Base-by-base conservation (phyloP, 2,329 filamentous ascomycete species). In the Colletotrichum echinochloae region DNA sequence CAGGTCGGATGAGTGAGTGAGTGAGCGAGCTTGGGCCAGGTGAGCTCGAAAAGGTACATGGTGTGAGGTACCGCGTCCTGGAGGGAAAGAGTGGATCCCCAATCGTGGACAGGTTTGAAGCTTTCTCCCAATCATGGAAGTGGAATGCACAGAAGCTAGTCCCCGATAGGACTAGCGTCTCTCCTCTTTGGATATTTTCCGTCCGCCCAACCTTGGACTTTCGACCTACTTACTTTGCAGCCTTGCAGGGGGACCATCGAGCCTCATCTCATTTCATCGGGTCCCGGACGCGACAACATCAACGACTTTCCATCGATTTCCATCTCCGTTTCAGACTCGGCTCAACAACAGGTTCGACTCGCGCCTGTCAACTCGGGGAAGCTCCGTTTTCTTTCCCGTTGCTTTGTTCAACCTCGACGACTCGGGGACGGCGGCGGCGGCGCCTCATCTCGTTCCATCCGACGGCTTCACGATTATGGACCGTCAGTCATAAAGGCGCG, bases 181-280 rank as follows among this genome's bases (percentile, higher is more conserved):
- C 8, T 14, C 26, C 18, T 8, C 16, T 52, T 49, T n/a, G 52
- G 67, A 70, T 70, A 67, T 70, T 70, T 70, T 70, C 64, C 64
- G 64, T 46, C 52, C 41, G 57, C 67, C 67, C 64, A 70, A 67
- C 67, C 64, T 62, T 41, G 39, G 33, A 51, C 41, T 61, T 61
- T 52, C 37, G 41, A 35, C 63, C 26, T 3, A 3, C 35, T 62
- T 41, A n/a, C n/a, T 57, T 52, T 62, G 52, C 64, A 70, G 67
- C 64, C 67, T 70, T 63, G 67, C 67, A 70, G 62, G 67, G 56
- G 54, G 33, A 44, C 35, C 16, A 41, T 7, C 33, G 51, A 67
- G 67, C 57, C 64, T 70, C 57, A 67, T 59, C 64, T 70, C 57
- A 67, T 59, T 70, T 52, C 44, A 57, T 62, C 64, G 57, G 41